Evolutionary conservation across 2,329 filamentous ascomycete genomes (phyloP).

Genomic region (Aureobasidium sp.): DNA sequence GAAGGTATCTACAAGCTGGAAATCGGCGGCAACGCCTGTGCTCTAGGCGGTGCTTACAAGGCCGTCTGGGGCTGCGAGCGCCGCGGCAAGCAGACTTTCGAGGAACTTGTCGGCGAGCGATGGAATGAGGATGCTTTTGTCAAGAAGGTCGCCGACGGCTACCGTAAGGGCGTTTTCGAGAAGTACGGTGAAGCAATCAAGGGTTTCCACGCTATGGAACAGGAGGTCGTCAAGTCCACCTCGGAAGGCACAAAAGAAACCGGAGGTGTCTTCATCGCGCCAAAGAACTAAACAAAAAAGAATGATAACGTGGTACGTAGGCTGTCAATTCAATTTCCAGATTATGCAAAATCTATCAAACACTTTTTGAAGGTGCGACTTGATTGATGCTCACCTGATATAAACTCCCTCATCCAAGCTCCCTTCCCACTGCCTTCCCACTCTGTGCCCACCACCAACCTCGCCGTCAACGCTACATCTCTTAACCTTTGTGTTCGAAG

Average conservation of each 20-base stretch:
- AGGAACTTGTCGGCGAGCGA: slow-evolving; percentile 71
- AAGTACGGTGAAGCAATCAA: slow-evolving; percentile 67
- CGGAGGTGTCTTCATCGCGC: slow-evolving; percentile 14
- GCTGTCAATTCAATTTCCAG: neutral
- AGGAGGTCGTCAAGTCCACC: slow-evolving; percentile 44
- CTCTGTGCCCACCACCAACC: neutral
- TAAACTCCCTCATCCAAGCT: neutral
- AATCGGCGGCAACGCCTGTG: slow-evolving; percentile 91
- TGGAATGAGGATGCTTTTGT: slow-evolving; percentile 84
- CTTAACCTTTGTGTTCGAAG: neutral
- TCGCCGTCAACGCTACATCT: neutral
- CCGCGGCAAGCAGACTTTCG: slow-evolving; percentile 62
- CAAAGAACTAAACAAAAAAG: neutral
- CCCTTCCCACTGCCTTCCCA: neutral
- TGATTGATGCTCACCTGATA: neutral
- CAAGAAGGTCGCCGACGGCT: slow-evolving; percentile 74
- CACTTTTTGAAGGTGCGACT: neutral
- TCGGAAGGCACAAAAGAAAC: slow-evolving; percentile 13
- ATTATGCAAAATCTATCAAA: neutral
- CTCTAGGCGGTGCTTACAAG: slow-evolving; percentile 89
- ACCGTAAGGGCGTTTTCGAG: slow-evolving; percentile 64
- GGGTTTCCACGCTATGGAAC: slow-evolving; percentile 71
- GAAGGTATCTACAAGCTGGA: slow-evolving; percentile 92
- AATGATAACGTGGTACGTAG: neutral
- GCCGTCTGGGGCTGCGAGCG: slow-evolving; percentile 86